Evolutionary conservation across 805 yeast genomes (phyloP).

Genomic region (Saccharomyces jurei): DNA sequence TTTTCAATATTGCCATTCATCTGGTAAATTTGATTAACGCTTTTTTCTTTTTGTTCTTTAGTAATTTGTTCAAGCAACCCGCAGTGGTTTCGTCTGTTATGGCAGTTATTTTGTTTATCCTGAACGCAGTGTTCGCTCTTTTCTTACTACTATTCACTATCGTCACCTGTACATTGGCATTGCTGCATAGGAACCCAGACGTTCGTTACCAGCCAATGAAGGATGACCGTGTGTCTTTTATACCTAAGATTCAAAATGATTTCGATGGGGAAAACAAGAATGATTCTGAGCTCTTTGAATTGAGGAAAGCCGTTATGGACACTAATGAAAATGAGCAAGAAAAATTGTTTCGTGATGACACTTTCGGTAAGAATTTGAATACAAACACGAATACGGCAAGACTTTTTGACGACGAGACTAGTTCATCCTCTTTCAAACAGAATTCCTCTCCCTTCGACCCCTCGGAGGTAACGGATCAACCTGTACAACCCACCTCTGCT

Average conservation of each 20-base stretch:
- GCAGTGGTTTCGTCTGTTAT: slow-evolving; percentile 83
- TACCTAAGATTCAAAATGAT: slow-evolving; percentile 51
- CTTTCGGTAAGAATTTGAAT: slow-evolving; percentile 10
- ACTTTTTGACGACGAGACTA: slow-evolving; percentile 14
- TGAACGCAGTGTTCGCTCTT: slow-evolving; percentile 84
- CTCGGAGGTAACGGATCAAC: slow-evolving; percentile 7
- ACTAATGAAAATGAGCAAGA: slow-evolving; percentile 30
- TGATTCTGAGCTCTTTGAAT: slow-evolving; percentile 29
- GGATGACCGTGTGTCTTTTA: slow-evolving; percentile 94
- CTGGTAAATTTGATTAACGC: slow-evolving; percentile 76
- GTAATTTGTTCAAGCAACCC: slow-evolving; percentile 75
- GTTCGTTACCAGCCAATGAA: slow-evolving; percentile 91
- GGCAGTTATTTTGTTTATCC: slow-evolving; percentile 80
- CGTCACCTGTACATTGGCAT: slow-evolving; percentile 76
- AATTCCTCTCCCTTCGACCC: background rate
- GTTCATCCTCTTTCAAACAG: slow-evolving; percentile 9
- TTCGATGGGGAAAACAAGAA: slow-evolving; percentile 21
- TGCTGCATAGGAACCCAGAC: slow-evolving; percentile 87
- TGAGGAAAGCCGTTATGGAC: slow-evolving; percentile 31
- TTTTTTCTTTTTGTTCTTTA: slow-evolving; percentile 80
- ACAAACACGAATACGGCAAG: slow-evolving; percentile 4
- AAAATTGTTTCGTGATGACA: slow-evolving; percentile 17
- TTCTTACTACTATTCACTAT: slow-evolving; percentile 77
- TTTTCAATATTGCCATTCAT: slow-evolving; percentile 82
- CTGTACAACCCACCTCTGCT: slow-evolving; percentile 25